A percentile compares a stretch with the other conserved stretches of the same genome.
Conservation (phyloP, 2,329 filamentous ascomycete species). For the Hansfordia pulvinata region DNA sequence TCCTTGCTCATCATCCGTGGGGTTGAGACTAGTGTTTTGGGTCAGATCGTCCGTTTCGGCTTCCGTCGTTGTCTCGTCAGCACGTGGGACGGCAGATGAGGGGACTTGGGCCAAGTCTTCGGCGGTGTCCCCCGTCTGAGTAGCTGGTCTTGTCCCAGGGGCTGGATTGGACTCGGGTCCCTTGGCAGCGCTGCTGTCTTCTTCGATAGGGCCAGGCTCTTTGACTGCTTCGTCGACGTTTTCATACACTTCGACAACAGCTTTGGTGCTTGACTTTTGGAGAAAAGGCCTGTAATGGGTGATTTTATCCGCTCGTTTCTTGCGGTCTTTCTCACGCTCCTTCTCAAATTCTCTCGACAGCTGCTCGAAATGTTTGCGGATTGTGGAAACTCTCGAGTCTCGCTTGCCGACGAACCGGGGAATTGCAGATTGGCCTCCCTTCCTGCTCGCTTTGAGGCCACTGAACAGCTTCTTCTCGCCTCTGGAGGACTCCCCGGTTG, state of each 20-base stretch:
- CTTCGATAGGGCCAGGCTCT: constrained; percentile 55
- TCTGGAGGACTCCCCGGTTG: constrained; percentile 27
- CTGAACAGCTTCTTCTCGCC: constrained; percentile 56
- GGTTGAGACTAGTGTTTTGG: constrained; percentile 40
- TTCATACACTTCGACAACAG: constrained; percentile 90
- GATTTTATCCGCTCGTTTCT: constrained; percentile 65
- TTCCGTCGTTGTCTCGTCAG: constrained; percentile 21
- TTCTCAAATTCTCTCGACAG: constrained; percentile 93
- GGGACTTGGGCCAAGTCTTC: background rate
- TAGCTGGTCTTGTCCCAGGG: constrained; percentile 2
- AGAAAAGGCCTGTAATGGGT: constrained; percentile 63
- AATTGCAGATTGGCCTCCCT: constrained; percentile 60
- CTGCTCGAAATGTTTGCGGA: constrained; percentile 93
- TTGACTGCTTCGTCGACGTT: constrained; percentile 88
- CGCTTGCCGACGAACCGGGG: constrained; percentile 72
- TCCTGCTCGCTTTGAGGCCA: constrained; percentile 54
- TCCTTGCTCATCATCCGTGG: constrained; percentile 54
- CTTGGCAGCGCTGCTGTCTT: constrained; percentile 31
- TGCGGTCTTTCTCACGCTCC: constrained; percentile 75
- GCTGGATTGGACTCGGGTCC: constrained; percentile 7
- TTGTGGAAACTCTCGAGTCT: constrained; percentile 71
- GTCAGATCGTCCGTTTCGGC: constrained; percentile 27
- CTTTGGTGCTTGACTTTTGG: constrained; percentile 83
- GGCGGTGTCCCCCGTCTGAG: background rate
- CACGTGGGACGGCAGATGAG: constrained; percentile 5